Evolutionary conservation across 768 basidiomycete genomes (phyloP), one percentile per base, ranked within the genome.

Genomic region (Tricholoma flavovirens): DNA sequence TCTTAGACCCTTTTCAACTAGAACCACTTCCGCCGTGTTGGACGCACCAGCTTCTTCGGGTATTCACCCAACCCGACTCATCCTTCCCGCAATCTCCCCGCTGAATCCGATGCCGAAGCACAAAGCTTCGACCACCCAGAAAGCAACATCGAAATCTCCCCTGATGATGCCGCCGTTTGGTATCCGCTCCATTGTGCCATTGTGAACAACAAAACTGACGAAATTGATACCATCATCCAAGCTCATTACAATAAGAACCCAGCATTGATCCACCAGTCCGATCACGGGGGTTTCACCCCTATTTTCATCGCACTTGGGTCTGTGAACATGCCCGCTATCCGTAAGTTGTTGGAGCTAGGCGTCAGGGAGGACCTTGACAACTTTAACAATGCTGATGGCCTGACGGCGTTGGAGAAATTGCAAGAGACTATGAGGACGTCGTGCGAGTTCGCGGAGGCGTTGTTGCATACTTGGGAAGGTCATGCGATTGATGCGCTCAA

Each of bases 21-120:
- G 67, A 67, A 65, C 22, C 45, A 61, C 24, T 69, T 69, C 33
- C 60, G 67, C 15, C 66, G 67, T 38, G 57, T 69, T 19, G 67
- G 67, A 19, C 63, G 61, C 17, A 69, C 67, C 5, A 8, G 15
- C 19, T 67, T 66, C 56, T 55, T 69, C 21, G 63, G 62, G 2
- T 66, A 63, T 42, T 64, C 67, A 1, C 56, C 60, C 1, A 51
- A 65, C 33, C 55, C 51, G 4, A 36, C 42, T 15, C 67, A 69
- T 43, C 66, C 65, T 15, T 69, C 66, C 6, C 65, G 59, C 43
- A 21, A 26, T 2, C 3, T 55, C 53, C 49, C 54, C 8, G 53
- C 40, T 3, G 30, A 32, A 19, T 48, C 51, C 46, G 55, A 62
- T 45, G 54, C 51, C 14, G 24, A 30, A 29, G 50, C 49, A 24